Base-by-base conservation (phyloP, 345 rosid species). In the Lepidium africanum region DNA sequence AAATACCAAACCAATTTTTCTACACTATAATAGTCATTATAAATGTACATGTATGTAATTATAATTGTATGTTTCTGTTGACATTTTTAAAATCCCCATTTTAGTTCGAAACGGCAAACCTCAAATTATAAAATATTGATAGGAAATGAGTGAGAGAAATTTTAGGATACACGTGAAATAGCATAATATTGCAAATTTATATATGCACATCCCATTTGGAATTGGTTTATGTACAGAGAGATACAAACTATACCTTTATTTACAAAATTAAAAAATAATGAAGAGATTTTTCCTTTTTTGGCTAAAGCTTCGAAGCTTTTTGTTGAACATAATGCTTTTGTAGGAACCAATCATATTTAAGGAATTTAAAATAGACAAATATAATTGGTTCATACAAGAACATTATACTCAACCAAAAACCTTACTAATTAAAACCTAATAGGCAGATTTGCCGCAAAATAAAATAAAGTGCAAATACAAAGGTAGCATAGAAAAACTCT, bases 391-490 rank as follows among this genome's bases (percentile, higher is more conserved):
- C n/a, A n/a, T n/a, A n/a, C n/a, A n/a, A n/a, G n/a, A n/a, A n/a
- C n/a, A n/a, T n/a, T n/a, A n/a, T n/a, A n/a, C n/a, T n/a, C n/a
- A n/a, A n/a, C n/a, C n/a, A n/a, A n/a, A n/a, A n/a, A n/a, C n/a
- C n/a, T n/a, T n/a, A n/a, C n/a, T n/a, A n/a, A n/a, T n/a, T n/a
- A n/a, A n/a, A n/a, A n/a, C n/a, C n/a, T 52, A 52, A 10, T 3
- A 19, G 6, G 55, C 56, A 4, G 21, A 57, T 57, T 46, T 10
- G 64, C 56, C 39, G 47, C 39, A 25, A 53, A 52, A 61, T 45
- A 52, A 61, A 70, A 35, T 10, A 25, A 32, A 48, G 61, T 60
- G 37, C 64, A 46, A 6, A 46, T 57, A 57, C 57, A 68, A 57
- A 13, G 27, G 25, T 45, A 45, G 47, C 53, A 9, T n/a, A 35